Percentiles rank a stretch among this genome's conserved stretches.
Evolutionary conservation across 1,284 basidiomycete species (phyloP).

Genomic region (Boletellus deceptivus): DNA sequence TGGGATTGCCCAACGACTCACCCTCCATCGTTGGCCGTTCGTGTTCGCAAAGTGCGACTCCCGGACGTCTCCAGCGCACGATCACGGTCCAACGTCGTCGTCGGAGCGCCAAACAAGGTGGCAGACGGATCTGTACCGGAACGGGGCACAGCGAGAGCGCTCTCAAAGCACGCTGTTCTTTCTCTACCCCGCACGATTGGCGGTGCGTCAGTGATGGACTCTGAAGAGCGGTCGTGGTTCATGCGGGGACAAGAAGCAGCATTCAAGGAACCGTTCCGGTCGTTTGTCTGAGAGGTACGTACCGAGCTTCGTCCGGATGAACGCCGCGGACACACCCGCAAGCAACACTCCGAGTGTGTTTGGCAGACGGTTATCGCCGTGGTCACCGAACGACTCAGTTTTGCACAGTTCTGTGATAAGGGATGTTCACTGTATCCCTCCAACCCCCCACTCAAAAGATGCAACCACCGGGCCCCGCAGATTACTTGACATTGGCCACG

Average conservation of each 20-base stretch:
- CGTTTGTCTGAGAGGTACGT: too few species aligned
- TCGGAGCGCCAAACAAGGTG: slow-evolving; percentile 55
- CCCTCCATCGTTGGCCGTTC: slow-evolving; percentile 54
- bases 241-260: slow-evolving; percentile 2
- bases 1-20: slow-evolving; percentile 44
- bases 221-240: slow-evolving; percentile 37
- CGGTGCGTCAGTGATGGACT: slow-evolving; percentile 16
- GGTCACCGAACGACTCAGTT: slow-evolving; percentile 37
- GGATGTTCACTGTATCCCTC: slow-evolving; percentile 27
- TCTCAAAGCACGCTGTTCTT: slow-evolving; percentile 58
- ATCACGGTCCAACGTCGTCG: slow-evolving; percentile 6
- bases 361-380: slow-evolving; percentile 30
- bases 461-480: slow-evolving; percentile 63
- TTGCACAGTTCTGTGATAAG: slow-evolving; percentile 45
- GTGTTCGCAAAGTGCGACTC: slow-evolving; percentile 57
- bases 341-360: neutral
- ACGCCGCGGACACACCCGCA: neutral
- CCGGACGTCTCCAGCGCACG: slow-evolving; percentile 65
- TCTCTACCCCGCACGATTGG: slow-evolving; percentile 42
- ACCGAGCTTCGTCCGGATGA: too few species aligned
- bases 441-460: too few species aligned
- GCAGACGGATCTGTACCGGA: slow-evolving; percentile 69
- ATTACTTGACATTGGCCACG: slow-evolving; percentile 46
- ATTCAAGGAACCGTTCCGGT: neutral
- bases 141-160: slow-evolving; percentile 68